Base-by-base conservation (phyloP, 2,329 filamentous ascomycete species). In the Diaporthe citri region DNA sequence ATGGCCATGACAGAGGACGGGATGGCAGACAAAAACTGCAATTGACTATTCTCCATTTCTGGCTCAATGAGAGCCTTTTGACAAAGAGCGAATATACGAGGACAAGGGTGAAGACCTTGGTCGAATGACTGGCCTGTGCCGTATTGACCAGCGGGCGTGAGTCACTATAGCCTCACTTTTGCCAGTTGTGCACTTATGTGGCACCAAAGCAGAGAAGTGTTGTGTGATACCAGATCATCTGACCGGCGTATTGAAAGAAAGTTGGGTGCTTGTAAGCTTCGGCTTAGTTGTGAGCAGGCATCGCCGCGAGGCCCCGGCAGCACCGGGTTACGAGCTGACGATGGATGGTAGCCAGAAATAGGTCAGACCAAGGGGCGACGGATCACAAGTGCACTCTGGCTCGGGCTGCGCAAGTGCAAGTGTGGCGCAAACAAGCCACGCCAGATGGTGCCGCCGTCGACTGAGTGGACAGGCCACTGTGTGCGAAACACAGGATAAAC, bases 361-460 rank as follows among this genome's bases (percentile, higher is more conserved):
- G 62, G 62, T 20, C 57, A 28, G 39, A 7, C 12, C 3, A 9
- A 43, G 60, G 48, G 55, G 55, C 69, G 56, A 71, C 39, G 52
- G 36, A 39, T 48, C 20, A 71, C 69, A 60, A 28, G 28, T 46
- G 39, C 12, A 43, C 4, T 10, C 25, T 20, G 13, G 15, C 31
- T 71, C 43, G 52, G 67, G 39, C 39, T 25, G 52, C 10, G 67
- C 55, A 34, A 22, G 52, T 72, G 69, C 55, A 34, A 22, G 55
- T 72, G 69, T 72, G 69, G 56, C 55, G 55, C 43, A 60, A 72
- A 72, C 62, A 67, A 67, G 28, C 56, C 31, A 60, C 56, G 56
- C 46, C 56, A 51, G 43, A 62, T n/a, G 13, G 31, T 52, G 13
- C 46, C 28, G 60, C 4, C 20, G 62, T 51, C 52, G 36, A 17